Evolutionary conservation across 768 basidiomycete genomes (phyloP).

Genomic region (Suillus discolor): DNA sequence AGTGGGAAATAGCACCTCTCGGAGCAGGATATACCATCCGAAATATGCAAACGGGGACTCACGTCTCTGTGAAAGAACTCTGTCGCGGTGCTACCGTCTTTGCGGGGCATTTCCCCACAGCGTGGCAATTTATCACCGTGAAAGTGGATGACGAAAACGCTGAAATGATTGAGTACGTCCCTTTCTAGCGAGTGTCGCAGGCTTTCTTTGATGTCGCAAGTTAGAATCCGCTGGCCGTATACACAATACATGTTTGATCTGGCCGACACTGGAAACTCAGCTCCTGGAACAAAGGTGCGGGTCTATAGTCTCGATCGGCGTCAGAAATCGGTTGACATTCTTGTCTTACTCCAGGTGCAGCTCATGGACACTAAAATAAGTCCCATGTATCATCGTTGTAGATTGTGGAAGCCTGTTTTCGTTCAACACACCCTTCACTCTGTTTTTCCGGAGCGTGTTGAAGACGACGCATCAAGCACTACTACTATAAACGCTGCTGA

Average conservation of each 20-base stretch:
- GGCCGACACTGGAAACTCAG: slow-evolving; percentile 23
- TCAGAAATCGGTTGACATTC: background rate
- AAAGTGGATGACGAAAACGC: slow-evolving; percentile 28
- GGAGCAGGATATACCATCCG: slow-evolving; percentile 34
- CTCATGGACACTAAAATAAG: background rate
- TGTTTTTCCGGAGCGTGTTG: background rate
- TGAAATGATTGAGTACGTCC: slow-evolving; percentile 28
- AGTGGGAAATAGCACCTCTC: slow-evolving; percentile 33
- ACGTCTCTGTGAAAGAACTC: slow-evolving; percentile 21
- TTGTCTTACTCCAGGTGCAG: background rate
- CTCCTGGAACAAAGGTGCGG: slow-evolving; percentile 32
- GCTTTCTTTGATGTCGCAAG: background rate
- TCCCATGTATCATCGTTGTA: background rate
- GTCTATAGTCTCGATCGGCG: background rate
- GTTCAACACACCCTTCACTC: background rate
- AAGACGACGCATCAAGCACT: background rate
- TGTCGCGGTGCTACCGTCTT: slow-evolving; percentile 11
- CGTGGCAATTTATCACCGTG: slow-evolving; percentile 31
- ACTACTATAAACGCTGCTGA: background rate
- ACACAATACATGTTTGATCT: slow-evolving; percentile 29
- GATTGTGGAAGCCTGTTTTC: background rate
- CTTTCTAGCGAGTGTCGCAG: background rate
- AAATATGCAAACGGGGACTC: slow-evolving; percentile 34
- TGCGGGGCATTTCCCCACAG: slow-evolving; percentile 29
- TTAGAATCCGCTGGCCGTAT: slow-evolving; percentile 34